Base-by-base conservation (phyloP, 1,284 basidiomycete genomes). In the Sanghuangporus sanghuang region DNA sequence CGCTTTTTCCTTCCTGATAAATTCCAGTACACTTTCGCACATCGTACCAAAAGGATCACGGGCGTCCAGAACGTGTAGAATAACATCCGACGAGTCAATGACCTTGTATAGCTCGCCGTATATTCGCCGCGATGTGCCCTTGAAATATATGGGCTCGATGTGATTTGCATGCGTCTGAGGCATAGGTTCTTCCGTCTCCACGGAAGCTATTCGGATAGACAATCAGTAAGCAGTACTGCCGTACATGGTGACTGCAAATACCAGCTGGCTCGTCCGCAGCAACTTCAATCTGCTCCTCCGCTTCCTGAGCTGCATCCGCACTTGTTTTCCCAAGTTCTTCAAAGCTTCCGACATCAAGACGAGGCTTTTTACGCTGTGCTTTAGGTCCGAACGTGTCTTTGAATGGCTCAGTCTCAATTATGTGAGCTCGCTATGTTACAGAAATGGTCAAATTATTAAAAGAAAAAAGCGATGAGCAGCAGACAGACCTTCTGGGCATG, bases 21-120 rank as follows among this genome's bases (percentile, higher is more conserved):
- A 98, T 69, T 96, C 93, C 64, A 98, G 85, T 21, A 98, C 93
- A 39, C 93, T 96, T 74, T 95, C 89, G 78, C 97, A 99, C 70
- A 97, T 84, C n/a, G 97, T 98, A 14, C 97, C 97, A 58, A 98
- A 75, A 0, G 96, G 96, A 76, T 99, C 96, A 61, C 96, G 86
- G 36, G 96, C 96, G 76, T 99, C 97, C 67, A 99, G 80, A 55
- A 99, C 87, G 75, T 99, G 97, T 48, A 99, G 85, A 67, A 99
- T 86, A 54, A 99, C 95, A 73, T 99, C 96, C 8, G 94, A 97
- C 2, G 95, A 98, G 76, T 99, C 97, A 71, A 99, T 96, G 68
- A 99, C 97, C 76, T 99, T 99, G 85, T 99, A 99, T 27, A 99
- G 80, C 75, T 99, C 96, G 67, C 94, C 96, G 79, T 98, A 99